These are phyloP conservation scores for Prototheca wickerhamii DNA, from an alignment of 163 green algal genomes.

Conservation along the genomic window DNA sequence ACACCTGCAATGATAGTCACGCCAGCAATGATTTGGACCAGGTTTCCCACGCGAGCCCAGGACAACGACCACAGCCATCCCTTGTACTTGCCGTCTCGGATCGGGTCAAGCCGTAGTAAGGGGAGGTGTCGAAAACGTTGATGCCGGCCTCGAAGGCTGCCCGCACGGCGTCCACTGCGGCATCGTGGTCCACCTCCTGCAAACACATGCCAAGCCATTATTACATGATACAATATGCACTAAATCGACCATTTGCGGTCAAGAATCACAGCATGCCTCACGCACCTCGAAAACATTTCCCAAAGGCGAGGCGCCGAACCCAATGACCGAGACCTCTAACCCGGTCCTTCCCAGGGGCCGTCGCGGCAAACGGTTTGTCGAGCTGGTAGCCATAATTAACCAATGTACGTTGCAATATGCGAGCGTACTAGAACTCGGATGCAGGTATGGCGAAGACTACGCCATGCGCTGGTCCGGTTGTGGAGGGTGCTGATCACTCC, in stretches of 20 bases:
- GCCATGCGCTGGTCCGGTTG: too few species aligned
- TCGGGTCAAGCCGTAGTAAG: constrained; percentile 79
- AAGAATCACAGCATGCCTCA: neutral
- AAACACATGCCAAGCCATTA: neutral
- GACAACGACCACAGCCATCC: neutral
- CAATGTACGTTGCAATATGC: too few species aligned
- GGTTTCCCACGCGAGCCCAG: neutral
- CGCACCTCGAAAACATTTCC: constrained; percentile 71
- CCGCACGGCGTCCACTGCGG: constrained; percentile 58
- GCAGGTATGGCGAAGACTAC: too few species aligned
- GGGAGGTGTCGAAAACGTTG: constrained; percentile 94
- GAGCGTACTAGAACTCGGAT: too few species aligned
- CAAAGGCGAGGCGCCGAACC: constrained; percentile 83
- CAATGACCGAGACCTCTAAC: constrained; percentile 74
- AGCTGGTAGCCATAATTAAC: too few species aligned
- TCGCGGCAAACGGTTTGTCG: too few species aligned
- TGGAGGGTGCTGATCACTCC: too few species aligned
- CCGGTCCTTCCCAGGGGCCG: constrained; percentile 72
- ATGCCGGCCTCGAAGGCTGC: constrained; percentile 73
- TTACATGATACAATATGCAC: neutral
- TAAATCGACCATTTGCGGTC: too few species aligned
- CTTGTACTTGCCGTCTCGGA: constrained; percentile 53
- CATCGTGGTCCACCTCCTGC: constrained; percentile 61
- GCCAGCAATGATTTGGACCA: neutral
- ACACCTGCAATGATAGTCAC: constrained; percentile 37